Conservation (phyloP, 2,329 filamentous ascomycete species). For the Botrytis pseudocinerea region DNA sequence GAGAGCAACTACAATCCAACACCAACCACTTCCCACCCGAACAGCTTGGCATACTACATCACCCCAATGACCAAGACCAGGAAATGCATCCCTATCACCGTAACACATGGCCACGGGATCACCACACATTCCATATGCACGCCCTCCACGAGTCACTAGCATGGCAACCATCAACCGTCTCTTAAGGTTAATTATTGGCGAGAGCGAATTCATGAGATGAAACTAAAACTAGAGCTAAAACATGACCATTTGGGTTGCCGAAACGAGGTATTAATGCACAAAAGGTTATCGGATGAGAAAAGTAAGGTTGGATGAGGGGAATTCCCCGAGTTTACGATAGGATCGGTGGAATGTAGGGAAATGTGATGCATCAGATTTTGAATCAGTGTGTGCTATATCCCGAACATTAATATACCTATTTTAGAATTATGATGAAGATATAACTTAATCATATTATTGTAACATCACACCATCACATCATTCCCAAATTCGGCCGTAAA, state of each 20-base stretch:
- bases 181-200: neutral
- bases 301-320: neutral
- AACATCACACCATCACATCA: neutral
- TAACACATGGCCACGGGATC: slow-evolving; percentile 17
- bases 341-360: slow-evolving; percentile 1
- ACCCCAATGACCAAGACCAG: neutral
- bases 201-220: neutral
- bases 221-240: slow-evolving; percentile 13
- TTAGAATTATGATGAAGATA: neutral
- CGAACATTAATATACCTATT: neutral
- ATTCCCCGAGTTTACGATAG: neutral
- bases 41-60: neutral
- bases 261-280: neutral
- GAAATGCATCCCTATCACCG: neutral
- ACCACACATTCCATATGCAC: neutral
- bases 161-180: neutral
- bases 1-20: neutral
- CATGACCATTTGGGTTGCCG: neutral
- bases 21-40: neutral
- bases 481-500: too few species aligned
- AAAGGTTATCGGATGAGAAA: neutral
- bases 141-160: slow-evolving; percentile 7
- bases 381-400: neutral
- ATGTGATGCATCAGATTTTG: neutral
- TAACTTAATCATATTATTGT: neutral